Evolutionary conservation across 208 protist species (phyloP).

Genomic region (Hexamita inflata): DNA sequence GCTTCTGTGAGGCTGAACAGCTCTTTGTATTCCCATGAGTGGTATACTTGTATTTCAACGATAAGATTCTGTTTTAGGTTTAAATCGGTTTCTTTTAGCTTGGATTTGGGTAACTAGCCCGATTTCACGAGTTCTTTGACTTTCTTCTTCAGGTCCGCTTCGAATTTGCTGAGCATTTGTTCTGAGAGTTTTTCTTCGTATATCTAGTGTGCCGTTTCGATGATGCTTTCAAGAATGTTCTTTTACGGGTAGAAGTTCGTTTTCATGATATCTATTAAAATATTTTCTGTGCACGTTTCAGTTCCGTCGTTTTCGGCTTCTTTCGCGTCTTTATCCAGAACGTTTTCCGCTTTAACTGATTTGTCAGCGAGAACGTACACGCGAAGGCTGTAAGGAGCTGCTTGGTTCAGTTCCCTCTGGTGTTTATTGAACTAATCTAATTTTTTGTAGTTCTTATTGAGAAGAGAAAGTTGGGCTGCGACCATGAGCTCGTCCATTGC

Average conservation of each 20-base stretch:
- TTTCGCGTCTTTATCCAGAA: too few species aligned
- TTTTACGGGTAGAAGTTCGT: conserved; percentile 14
- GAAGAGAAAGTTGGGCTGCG: background rate
- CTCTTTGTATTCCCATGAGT: conserved; percentile 20
- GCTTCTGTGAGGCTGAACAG: conserved; percentile 14
- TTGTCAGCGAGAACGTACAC: conserved; percentile 18
- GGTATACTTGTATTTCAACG: conserved; percentile 9
- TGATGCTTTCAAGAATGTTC: background rate
- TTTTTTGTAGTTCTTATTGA: background rate
- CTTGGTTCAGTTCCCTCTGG: background rate
- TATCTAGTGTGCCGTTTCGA: background rate
- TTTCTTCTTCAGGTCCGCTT: background rate
- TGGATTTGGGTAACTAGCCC: background rate
- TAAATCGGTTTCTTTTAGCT: background rate
- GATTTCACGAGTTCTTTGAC: background rate
- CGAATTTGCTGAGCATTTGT: background rate
- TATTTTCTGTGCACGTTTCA: too few species aligned
- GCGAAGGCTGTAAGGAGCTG: background rate
- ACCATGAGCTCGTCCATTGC: conserved; percentile 1
- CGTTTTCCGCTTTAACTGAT: too few species aligned
- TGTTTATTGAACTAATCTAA: background rate
- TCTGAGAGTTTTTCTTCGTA: conserved; percentile 11
- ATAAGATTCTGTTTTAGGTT: conserved; percentile 10
- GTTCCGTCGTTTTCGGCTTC: too few species aligned
- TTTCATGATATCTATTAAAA: background rate